Evolutionary conservation across 1,284 basidiomycete genomes (phyloP), one percentile per base, ranked within the genome.

Genomic region (Cutaneotrichosporon sp.): DNA sequence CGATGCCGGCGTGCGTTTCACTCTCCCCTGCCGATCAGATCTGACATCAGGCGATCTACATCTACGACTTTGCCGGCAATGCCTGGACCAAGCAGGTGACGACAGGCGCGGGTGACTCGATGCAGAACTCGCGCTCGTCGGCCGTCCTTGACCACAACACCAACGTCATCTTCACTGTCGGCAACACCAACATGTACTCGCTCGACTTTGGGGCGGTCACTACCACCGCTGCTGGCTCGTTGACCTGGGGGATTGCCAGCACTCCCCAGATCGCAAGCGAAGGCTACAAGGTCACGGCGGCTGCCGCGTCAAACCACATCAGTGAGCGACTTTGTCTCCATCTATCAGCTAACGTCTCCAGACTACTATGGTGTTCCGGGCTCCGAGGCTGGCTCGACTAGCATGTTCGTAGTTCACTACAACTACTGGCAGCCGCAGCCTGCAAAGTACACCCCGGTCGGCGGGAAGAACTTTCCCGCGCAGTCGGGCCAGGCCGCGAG

Each of bases 331-430:
- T n/a, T 21, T 16, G 10, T 16, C 36, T 34, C 46, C 4, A 13
- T 32, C 47, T n/a, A 8, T 11, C n/a, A 59, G 30, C 60, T 67
- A 52, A 55, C 60, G 14, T 53, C 14, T 8, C 18, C 76, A 80
- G 86, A 64, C 88, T 92, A 91, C 85, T 82, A 92, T 51, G 84
- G 90, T 67, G 87, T 90, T 3, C 89, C 90, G 8, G 84, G 82
- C 40, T 83, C 86, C 6, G 67, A 85, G 21, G 84, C 87, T 22
- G 91, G 91, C 46, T 85, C 84, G 57, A 88, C 87, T 4, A 82
- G 88, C 65, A 88, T 94, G 65, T 95, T 91, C 72, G 90, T 94
- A 40, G 90, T 95, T 68, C 92, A 95, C 81, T 94, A 87, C 80
- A 86, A 88, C 13, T 90, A 83, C 82, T 89, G 90, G 85, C 92